Percentiles rank a stretch among this genome's conserved stretches.
Evolutionary conservation across 441 rosid species (phyloP).

Genomic region (Mallotus repandus): DNA sequence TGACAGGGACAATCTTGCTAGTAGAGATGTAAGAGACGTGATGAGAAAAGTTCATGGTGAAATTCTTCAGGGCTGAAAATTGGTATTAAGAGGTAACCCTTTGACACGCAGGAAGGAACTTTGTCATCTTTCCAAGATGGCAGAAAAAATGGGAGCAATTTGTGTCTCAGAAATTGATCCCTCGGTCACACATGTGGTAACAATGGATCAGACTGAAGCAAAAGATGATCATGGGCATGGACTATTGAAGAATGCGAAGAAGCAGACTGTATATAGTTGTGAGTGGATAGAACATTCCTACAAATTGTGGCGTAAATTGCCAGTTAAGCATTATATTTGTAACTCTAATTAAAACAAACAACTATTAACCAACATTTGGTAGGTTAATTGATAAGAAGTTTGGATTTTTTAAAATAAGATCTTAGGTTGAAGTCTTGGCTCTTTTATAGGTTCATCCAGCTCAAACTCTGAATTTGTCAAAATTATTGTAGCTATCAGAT

Average conservation of each 20-base stretch:
- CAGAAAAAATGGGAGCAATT: constrained; percentile 10
- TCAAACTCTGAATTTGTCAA: too few species aligned
- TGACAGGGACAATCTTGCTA: neutral
- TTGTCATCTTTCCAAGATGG: neutral
- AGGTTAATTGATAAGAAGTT: too few species aligned
- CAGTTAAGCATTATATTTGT: neutral
- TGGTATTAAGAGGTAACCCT: neutral
- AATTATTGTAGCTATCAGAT: too few species aligned
- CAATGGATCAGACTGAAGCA: neutral
- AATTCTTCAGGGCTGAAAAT: constrained; percentile 7
- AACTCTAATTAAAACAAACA: too few species aligned
- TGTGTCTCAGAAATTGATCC: neutral
- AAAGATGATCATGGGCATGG: neutral
- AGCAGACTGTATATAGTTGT: neutral
- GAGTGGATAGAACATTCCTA: constrained; percentile 15
- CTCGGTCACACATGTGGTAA: constrained; percentile 18
- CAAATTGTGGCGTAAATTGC: constrained; percentile 12
- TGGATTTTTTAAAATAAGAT: too few species aligned
- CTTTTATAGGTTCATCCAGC: too few species aligned
- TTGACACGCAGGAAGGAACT: neutral
- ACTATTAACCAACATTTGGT: too few species aligned
- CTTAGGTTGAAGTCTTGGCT: too few species aligned
- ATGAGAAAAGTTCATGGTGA: neutral
- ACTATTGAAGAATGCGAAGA: neutral
- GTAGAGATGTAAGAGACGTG: constrained; percentile 7